Base-by-base conservation (phyloP, 371 early-diverging fungal genomes). In the Coemansia sp. region DNA sequence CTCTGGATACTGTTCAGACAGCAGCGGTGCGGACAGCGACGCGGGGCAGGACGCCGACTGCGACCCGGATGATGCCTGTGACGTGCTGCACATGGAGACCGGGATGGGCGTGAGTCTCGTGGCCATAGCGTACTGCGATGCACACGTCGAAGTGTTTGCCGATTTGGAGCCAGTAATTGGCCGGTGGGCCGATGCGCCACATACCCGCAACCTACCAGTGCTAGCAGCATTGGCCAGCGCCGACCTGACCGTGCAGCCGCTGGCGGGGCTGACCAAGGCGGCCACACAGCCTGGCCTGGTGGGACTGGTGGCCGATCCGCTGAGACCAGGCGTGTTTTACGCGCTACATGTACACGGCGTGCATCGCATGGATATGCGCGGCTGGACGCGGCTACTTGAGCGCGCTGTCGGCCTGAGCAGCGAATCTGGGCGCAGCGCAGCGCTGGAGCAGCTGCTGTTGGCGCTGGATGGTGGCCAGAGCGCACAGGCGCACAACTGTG, bases 81-180 rank as follows among this genome's bases (percentile, higher is more conserved):
- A 59, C 30, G 57, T 78, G 50, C 42, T 74, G n/a, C 63, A 74
- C 30, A 26, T 78, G 59, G 66, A 72, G 34, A 43, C 63, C 26
- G 74, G 69, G 4, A 48, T 62, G n/a, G 67, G 74, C 11, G 60
- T 74, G 7, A 67, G 74, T 0, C 55, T 78, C 26, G 45, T 78
- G 2, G 79, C 66, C 14, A 59, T 78, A 1, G 64, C 68, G 8
- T 72, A 78, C 58, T 74, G 72, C 48, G 75, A 77, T 34, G 57
- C 63, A 1, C 72, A 57, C 35, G 66, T 78, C 20, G 72, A 78
- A 8, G 59, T 78, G 3, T 78, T 77, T 77, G 79, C 76, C 1
- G 78, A 72, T 33, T 55, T 78, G 30, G 75, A 78, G 63, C 79
- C 72, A 2, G 66, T 74, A 11, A 71, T 65, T 11, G 69, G 68